Conservation (phyloP, 2,329 filamentous ascomycete genomes). For the Sclerotiophoma versabilis region DNA sequence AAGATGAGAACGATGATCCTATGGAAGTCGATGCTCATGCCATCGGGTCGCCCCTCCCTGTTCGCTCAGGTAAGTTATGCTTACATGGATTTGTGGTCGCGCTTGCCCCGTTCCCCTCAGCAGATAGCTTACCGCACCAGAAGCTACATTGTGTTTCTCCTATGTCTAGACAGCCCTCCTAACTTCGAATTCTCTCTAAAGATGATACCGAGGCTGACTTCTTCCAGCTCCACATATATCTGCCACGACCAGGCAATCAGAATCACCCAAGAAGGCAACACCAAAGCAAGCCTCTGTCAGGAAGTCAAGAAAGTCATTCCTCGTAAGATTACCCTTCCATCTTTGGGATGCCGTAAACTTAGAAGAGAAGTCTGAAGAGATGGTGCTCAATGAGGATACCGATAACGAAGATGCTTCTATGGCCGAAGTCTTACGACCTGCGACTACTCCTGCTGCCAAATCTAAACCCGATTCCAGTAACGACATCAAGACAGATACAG, state of each 20-base stretch:
- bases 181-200: not conserved
- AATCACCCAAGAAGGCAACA: conserved; percentile 32
- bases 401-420: conserved; percentile 17
- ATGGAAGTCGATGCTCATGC: conserved; percentile 27
- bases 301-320: conserved; percentile 32
- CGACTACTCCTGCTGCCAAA: conserved; percentile 14
- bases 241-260: conserved; percentile 11
- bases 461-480: conserved; percentile 3
- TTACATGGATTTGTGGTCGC: not conserved
- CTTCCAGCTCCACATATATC: conserved; percentile 21
- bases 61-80: conserved; percentile 37
- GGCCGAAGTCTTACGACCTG: conserved; percentile 17
- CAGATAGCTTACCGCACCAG: not conserved
- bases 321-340: conserved; percentile 23
- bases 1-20: conserved; percentile 38
- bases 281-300: conserved; percentile 31
- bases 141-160: not conserved
- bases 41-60: conserved; percentile 31
- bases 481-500: not conserved
- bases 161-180: too few relatives aligned
- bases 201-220: not conserved
- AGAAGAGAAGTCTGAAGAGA: conserved; percentile 30
- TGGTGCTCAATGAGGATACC: conserved; percentile 17
- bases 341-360: conserved; percentile 9
- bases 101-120: not conserved